A percentile compares a stretch with the other conserved stretches of the same genome.
Conservation (phyloP, 2,329 filamentous ascomycete species). For the Fusarium transvaalense region DNA sequence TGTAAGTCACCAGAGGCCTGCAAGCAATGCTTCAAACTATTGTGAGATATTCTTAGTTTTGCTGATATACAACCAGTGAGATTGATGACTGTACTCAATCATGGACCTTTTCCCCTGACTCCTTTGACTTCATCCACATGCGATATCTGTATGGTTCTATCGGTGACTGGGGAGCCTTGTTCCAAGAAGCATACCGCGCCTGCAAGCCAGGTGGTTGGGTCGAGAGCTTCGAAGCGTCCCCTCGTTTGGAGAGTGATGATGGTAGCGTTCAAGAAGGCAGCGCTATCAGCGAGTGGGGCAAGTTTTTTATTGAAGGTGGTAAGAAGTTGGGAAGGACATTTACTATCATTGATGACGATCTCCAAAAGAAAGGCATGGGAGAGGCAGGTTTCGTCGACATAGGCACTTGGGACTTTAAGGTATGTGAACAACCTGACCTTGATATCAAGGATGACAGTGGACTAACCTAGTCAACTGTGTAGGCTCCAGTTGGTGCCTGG, state of each 20-base stretch:
- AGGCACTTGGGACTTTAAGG: conserved; percentile 7
- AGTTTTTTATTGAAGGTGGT: conserved; percentile 8
- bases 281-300: conserved; percentile 1
- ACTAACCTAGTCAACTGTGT: background rate
- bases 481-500: conserved; percentile 15
- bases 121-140: conserved; percentile 11
- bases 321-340: conserved; percentile 6
- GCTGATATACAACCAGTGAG: background rate
- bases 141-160: conserved; percentile 9
- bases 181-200: conserved; percentile 8
- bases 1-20: background rate
- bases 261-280: conserved; percentile 4
- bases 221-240: conserved; percentile 6
- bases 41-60: too few relatives aligned
- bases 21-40: rapidly evolving
- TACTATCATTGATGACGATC: conserved; percentile 8
- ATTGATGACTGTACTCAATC: conserved; percentile 11
- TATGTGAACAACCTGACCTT: background rate
- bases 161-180: background rate
- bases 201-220: conserved; percentile 7
- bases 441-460: background rate
- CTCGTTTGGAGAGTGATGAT: conserved; percentile 1
- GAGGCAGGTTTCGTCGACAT: conserved; percentile 8
- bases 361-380: conserved; percentile 7
- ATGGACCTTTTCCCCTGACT: background rate